Evolutionary conservation across 75 land plant species (phyloP), one percentile per base, ranked within the genome.

Genomic region (Pinus tabuliformis): DNA sequence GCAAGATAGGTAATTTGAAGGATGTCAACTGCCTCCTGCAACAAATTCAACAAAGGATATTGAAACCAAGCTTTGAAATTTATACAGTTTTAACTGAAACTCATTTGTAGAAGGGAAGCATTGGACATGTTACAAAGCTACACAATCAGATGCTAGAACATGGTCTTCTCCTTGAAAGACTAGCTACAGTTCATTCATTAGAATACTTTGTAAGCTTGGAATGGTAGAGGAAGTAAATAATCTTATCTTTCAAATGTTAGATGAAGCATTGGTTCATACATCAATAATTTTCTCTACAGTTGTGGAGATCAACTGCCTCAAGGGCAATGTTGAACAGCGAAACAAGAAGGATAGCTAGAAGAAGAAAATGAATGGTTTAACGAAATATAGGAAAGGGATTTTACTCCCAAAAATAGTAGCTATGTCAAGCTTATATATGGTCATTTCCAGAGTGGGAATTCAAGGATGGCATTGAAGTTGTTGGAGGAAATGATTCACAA

Each of bases 221-320:
- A 74, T 83, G 1, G 74, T 76, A 60, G 77, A 86, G 42, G 81
- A 74, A 76, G 93, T 89, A 56, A 86, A 88, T 78, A 71, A 78
- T 66, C 58, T 87, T 37, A n/a, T 92, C 30, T 42, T 82, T 49
- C 84, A 79, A 63, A 95, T 91, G 91, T 76, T 81, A n/a, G 80
- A 76, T n/a, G 36, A 66, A 58, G 89, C 88, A 12, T 79, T 89
- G 26, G 79, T 82, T 17, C 88, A 87, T 26, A 86, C 85, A 42
- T 84, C 84, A 68, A 81, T 89, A 8, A 94, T 92, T 6, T 95
- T 91, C 52, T 85, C 85, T 65, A 84, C 85, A 12, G 78, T 95
- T 12, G 85, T 95, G 39, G 39, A 81, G 62, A 80, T 87, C 17
- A 92, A 90, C 59, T 80, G 90, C 12, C 84, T 75, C 30, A 33